Conservation (phyloP, 192 early-diverging fungal species). For the Chytriomyces confervae region DNA sequence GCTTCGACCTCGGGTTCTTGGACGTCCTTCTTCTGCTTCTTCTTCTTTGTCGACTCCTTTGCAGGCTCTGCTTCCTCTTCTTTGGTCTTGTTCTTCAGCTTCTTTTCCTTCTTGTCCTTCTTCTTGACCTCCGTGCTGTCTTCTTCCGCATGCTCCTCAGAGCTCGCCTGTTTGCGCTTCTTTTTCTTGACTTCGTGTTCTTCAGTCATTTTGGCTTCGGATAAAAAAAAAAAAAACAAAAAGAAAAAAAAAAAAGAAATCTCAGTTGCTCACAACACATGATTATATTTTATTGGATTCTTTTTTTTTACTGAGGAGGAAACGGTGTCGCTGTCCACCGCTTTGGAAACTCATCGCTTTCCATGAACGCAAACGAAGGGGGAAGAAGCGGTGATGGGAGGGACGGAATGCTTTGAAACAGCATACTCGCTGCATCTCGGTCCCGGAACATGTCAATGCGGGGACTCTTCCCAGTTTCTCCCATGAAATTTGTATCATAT, state of each 20-base stretch:
- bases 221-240: neutral
- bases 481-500: neutral
- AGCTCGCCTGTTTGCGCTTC: conserved; percentile 22
- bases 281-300: too few species aligned
- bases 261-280: too few species aligned
- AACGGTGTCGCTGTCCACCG: too few species aligned
- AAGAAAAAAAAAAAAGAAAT: neutral
- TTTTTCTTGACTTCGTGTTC: conserved; percentile 30
- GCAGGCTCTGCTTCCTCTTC: conserved; percentile 29
- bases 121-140: conserved; percentile 1
- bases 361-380: neutral
- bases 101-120: conserved; percentile 50
- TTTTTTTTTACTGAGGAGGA: too few species aligned
- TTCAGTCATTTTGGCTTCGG: neutral
- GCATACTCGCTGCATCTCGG: too few species aligned
- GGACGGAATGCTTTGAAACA: neutral
- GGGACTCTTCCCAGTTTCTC: too few species aligned
- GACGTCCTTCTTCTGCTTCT: conserved; percentile 35
- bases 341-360: too few species aligned
- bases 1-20: conserved; percentile 14
- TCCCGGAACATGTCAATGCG: too few species aligned
- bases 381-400: neutral
- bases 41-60: conserved; percentile 35
- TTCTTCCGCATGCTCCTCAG: neutral
- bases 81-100: conserved; percentile 31